These are phyloP conservation scores for Naganishia vaughanmartiniae DNA, from an alignment of 768 basidiomycete genomes.

Conservation along the genomic window DNA sequence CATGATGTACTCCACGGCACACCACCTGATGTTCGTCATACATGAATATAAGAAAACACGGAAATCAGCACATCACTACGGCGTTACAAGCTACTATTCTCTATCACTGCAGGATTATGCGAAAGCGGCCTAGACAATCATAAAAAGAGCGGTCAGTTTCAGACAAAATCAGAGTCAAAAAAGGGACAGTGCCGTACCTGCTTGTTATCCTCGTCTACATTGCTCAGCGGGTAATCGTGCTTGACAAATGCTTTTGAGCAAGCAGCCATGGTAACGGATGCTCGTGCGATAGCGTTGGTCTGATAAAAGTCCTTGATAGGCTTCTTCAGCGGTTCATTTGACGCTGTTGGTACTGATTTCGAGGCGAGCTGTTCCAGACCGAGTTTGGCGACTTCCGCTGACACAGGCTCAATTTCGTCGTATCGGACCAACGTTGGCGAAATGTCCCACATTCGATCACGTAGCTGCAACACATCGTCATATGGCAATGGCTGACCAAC, in stretches of 20 bases:
- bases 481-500: conserved; percentile 79
- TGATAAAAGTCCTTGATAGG: conserved; percentile 92
- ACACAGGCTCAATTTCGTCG: conserved; percentile 74
- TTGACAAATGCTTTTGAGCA: conserved; percentile 83
- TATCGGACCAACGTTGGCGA: conserved; percentile 85
- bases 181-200: conserved; percentile 36
- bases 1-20: too few relatives aligned
- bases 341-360: conserved; percentile 57
- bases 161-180: neutral
- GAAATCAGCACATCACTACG: conserved; percentile 22
- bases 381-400: conserved; percentile 65
- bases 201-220: conserved; percentile 38
- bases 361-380: conserved; percentile 66
- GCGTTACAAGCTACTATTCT: conserved; percentile 18
- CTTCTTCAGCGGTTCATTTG: conserved; percentile 62
- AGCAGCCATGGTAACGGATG: conserved; percentile 92
- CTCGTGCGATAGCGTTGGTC: conserved; percentile 90
- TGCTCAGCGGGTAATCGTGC: conserved; percentile 44
- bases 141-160: neutral
- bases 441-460: conserved; percentile 96
- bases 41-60: conserved; percentile 25
- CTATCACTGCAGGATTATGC: conserved; percentile 4
- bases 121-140: conserved; percentile 10
- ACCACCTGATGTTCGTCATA: conserved; percentile 4
- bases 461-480: conserved; percentile 74